A percentile compares a stretch with the other conserved stretches of the same genome.
phyloP scores from a whole-genome alignment of 108 stramenopile species.

The Ochromonas danica region DNA sequence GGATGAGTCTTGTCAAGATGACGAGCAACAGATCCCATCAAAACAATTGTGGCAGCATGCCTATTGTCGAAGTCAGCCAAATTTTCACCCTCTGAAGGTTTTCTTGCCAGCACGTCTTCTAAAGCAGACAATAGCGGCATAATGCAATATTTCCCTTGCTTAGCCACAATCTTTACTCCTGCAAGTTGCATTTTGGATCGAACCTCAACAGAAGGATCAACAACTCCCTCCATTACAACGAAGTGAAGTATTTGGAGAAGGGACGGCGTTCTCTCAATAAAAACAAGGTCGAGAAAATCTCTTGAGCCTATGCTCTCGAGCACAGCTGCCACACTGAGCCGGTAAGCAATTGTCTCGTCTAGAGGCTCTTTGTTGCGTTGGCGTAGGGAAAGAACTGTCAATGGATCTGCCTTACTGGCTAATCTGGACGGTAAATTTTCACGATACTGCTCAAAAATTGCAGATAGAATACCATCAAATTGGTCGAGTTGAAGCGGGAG shows the following conservation, averaged over 20 bases:
- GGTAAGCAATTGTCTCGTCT: too few relatives aligned
- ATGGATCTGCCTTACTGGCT: too few relatives aligned
- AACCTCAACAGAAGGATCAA: not conserved
- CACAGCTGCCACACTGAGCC: too few relatives aligned
- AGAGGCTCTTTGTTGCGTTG: too few relatives aligned
- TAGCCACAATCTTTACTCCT: not conserved
- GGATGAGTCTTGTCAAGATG: conserved; percentile 54
- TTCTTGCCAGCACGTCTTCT: not conserved
- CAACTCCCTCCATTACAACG: not conserved
- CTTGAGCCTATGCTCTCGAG: too few relatives aligned
- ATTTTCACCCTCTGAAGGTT: not conserved
- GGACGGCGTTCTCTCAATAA: too few relatives aligned
- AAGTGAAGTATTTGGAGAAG: not conserved
- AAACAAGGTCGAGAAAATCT: too few relatives aligned
- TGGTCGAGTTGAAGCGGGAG: too few relatives aligned
- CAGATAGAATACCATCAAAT: too few relatives aligned
- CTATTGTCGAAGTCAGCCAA: not conserved
- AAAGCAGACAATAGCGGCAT: not conserved
- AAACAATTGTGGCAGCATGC: conserved; percentile 45
- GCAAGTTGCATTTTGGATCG: not conserved
- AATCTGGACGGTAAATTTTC: too few relatives aligned
- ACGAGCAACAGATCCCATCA: conserved; percentile 55
- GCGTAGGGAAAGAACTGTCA: too few relatives aligned
- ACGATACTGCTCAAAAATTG: too few relatives aligned
- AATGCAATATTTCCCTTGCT: not conserved